phyloP scores from a whole-genome alignment of 1,284 basidiomycete species.

The Cronartium quercuum region DNA sequence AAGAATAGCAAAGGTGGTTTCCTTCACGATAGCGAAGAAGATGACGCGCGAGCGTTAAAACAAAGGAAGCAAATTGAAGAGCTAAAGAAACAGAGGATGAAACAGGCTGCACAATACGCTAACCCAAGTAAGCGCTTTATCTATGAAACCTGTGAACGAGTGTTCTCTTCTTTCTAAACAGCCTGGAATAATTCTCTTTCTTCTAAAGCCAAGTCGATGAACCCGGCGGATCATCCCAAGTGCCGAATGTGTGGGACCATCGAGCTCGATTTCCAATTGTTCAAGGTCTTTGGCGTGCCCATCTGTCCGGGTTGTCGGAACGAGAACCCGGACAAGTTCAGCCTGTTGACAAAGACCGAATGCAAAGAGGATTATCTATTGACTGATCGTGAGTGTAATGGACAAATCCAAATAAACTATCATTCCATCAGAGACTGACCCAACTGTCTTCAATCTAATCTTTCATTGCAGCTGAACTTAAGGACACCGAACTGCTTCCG shows the following conservation, averaged over 20 bases:
- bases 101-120: slow-evolving; percentile 40
- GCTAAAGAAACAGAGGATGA: slow-evolving; percentile 43
- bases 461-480: slow-evolving; percentile 66
- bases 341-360: slow-evolving; percentile 94
- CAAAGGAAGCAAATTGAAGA: slow-evolving; percentile 44
- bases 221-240: slow-evolving; percentile 63
- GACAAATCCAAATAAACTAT: slow-evolving; percentile 77
- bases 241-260: slow-evolving; percentile 74
- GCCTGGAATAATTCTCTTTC: not conserved
- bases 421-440: not conserved
- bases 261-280: slow-evolving; percentile 74
- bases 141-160: not conserved
- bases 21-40: slow-evolving; percentile 66
- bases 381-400: slow-evolving; percentile 60
- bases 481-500: slow-evolving; percentile 82
- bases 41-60: slow-evolving; percentile 45
- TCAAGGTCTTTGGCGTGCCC: slow-evolving; percentile 70
- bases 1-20: slow-evolving; percentile 80
- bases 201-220: not conserved
- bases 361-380: slow-evolving; percentile 68
- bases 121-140: not conserved
- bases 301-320: slow-evolving; percentile 89
- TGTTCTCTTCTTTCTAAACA: too few species aligned
- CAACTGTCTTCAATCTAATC: not conserved
- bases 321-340: slow-evolving; percentile 81